Percentiles rank a stretch among this genome's conserved stretches.
Conservation (phyloP, 2,329 filamentous ascomycete genomes). For the Tolypocladium sp. region DNA sequence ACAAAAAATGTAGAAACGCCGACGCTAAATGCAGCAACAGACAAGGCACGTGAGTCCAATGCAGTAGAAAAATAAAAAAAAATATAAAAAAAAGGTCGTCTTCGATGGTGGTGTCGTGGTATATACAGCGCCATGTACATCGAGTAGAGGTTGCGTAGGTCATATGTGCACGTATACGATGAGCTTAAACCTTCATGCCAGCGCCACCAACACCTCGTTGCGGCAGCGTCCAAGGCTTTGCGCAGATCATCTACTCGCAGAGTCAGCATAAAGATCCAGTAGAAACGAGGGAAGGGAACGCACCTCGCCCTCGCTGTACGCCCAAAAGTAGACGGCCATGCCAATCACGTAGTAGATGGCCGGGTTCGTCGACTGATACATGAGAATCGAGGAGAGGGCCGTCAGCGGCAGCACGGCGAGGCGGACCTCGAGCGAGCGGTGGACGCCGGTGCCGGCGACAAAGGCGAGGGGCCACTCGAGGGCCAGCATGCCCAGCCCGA, state of each 20-base stretch:
- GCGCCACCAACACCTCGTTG: slow-evolving; percentile 32
- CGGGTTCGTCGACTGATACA: slow-evolving; percentile 90
- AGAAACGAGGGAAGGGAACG: slow-evolving; percentile 20
- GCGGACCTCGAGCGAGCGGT: slow-evolving; percentile 80
- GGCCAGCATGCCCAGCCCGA: slow-evolving; percentile 68
- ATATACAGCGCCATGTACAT: not conserved
- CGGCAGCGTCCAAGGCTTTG: slow-evolving; percentile 61
- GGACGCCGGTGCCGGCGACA: slow-evolving; percentile 67
- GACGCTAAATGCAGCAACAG: not conserved
- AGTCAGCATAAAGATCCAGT: slow-evolving; percentile 2
- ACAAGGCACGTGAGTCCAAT: not conserved
- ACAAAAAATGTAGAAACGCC: not conserved
- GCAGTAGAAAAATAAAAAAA: no score
- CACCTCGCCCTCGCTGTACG: slow-evolving; percentile 94
- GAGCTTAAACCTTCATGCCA: not conserved
- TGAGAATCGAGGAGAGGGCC: slow-evolving; percentile 61
- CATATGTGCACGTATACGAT: not conserved
- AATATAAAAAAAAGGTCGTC: not conserved
- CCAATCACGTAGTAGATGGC: slow-evolving; percentile 87
- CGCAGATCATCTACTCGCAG: slow-evolving; percentile 51
- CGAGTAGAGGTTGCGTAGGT: not conserved
- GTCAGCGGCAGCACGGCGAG: slow-evolving; percentile 75
- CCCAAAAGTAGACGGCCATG: slow-evolving; percentile 88
- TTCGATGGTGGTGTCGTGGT: not conserved
- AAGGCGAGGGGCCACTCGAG: slow-evolving; percentile 86